Evolutionary conservation across 768 basidiomycete genomes (phyloP), one percentile per base, ranked within the genome.

Genomic region (Collybiopsis confluens): DNA sequence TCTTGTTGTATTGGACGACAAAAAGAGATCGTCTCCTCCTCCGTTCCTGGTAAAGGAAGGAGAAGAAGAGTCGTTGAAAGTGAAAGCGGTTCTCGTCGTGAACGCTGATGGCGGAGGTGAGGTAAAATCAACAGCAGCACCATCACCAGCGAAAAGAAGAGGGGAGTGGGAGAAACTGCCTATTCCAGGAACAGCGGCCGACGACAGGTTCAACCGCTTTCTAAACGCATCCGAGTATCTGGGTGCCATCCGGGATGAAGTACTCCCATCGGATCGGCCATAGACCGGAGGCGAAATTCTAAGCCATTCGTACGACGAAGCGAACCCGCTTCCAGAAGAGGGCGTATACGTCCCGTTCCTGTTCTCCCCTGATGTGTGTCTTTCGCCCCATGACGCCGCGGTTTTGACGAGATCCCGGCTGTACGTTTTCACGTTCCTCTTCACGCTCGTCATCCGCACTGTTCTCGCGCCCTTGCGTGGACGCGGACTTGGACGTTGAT

Each of bases 341-440:
- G 69, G 54, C 51, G n/a, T 58, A 37, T 3, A 3, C 33, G 37
- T 41, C 21, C 28, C n/a, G n/a, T n/a, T 40, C 37, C 54, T 4
- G 24, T 50, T 26, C n/a, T n/a, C n/a, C n/a, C n/a, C n/a, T n/a
- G n/a, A 21, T 1, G 35, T 18, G 2, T 37, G 43, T 16, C 24
- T 8, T 26, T 53, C 42, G 15, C 52, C 78, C 80, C 80, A 81
- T 1, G 71, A 66, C 2, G 76, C 72, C 11, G 73, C 76, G 2
- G 76, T 83, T 62, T 82, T 83, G 49, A 98, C 85, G 21, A 98
- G 75, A 64, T 98, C 94, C 2, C 82, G 79, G 1, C 88, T 85
- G 68, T 98, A 97, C 73, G 92, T 87, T 23, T 95, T 73, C 2
- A 96, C 92, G 58, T 90, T 87, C 48, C 93, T 75, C 26, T 86